Evolutionary conservation across 257 asterid genomes (phyloP), one percentile per base, ranked within the genome.

Genomic region (Solanum stenotomum): DNA sequence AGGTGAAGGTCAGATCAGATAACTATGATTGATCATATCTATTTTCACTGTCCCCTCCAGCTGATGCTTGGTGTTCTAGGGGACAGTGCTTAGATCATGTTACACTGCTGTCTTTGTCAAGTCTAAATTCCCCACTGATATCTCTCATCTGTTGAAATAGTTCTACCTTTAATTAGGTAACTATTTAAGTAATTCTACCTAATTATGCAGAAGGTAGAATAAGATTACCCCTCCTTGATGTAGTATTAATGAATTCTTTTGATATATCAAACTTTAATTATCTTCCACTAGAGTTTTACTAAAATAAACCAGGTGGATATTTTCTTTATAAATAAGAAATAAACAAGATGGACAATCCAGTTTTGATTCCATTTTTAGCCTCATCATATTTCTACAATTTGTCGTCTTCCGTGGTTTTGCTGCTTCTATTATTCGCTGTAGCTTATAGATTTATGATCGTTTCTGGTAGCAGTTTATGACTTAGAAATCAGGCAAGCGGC

Each of bases 61-160:
- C 68, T 29, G 40, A 81, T 81, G 85, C 85, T 81, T 29, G 85
- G 67, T 79, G 65, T 81, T 81, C 27, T 15, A 81, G 68, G 68
- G 85, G 85, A 46, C 68, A 81, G 29, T 93, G 92, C 88, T 92
- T 91, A 84, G 90, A 88, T 93, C 96, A 95, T 89, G 89, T 84
- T 90, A 89, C 90, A 88, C 92, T 83, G 88, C 91, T 91, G 93
- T 91, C 87, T 65, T 74, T 92, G 88, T 91, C 90, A 70, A 81
- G 92, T 91, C 92, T 89, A 86, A 90, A 93, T 92, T 94, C 94
- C 94, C 95, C 91, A 93, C 94, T 91, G 89, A 87, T 88, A 87
- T 89, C 37, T 79, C 85, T 42, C 12, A 8, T 44, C 27, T 81
- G 68, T 81, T 46, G 40, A 46, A 44, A 29, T 81, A 46, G 85